A percentile compares a stretch with the other conserved stretches of the same genome.
Evolutionary conservation across 768 basidiomycete species (phyloP).

Genomic region (Leccinum subgranulosum): DNA sequence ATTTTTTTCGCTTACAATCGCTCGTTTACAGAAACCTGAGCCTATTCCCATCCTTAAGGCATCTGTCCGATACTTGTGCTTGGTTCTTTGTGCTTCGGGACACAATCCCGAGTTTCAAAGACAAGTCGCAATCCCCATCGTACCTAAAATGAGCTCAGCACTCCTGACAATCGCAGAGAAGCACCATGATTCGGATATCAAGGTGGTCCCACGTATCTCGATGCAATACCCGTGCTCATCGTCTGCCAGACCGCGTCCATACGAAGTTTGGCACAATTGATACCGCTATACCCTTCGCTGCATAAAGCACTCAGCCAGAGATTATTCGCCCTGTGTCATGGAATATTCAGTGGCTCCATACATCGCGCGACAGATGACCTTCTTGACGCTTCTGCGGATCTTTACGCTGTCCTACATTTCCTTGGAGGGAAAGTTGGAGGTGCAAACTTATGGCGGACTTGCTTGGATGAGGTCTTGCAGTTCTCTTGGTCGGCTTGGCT

Average conservation of each 20-base stretch:
- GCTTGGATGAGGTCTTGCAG: conserved; percentile 62
- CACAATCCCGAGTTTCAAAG: conserved; percentile 79
- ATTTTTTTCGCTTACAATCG: conserved; percentile 11
- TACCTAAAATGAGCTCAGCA: conserved; percentile 65
- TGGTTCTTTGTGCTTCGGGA: conserved; percentile 57
- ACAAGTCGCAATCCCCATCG: conserved; percentile 67
- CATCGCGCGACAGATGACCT: conserved; percentile 38
- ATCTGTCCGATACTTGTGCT: conserved; percentile 58
- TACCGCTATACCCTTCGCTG: conserved; percentile 65
- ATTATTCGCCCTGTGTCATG: conserved; percentile 52
- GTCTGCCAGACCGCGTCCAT: conserved; percentile 42
- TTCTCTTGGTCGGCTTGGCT: conserved; percentile 65
- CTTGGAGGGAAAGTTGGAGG: conserved; percentile 81
- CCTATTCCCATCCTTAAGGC: conserved; percentile 56
- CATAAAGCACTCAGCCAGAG: conserved; percentile 53
- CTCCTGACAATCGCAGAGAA: conserved; percentile 57
- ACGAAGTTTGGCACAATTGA: conserved; percentile 50
- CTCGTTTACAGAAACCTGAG: conserved; percentile 60
- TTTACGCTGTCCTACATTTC: conserved; percentile 63
- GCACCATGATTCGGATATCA: conserved; percentile 47
- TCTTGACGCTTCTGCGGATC: conserved; percentile 47
- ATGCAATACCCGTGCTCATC: conserved; percentile 4
- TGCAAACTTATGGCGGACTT: conserved; percentile 69
- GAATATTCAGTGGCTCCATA: conserved; percentile 53
- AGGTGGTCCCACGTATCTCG: conserved; percentile 36